Evolutionary conservation across 2,329 filamentous ascomycete species (phyloP), one percentile per base, ranked within the genome.

Genomic region (Diaporthe australafricana): DNA sequence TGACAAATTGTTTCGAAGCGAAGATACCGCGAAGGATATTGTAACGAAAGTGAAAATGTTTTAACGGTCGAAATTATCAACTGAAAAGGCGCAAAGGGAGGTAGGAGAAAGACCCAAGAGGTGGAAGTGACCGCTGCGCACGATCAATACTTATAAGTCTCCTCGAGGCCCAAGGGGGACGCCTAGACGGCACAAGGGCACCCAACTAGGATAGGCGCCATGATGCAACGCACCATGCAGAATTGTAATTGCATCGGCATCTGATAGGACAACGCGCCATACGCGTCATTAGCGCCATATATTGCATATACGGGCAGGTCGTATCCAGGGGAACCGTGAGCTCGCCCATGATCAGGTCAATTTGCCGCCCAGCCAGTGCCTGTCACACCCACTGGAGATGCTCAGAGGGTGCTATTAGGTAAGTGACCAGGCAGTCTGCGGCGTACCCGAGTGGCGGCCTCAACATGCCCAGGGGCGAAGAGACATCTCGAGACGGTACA

Each of bases 211-310:
- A 35, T 45, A 32, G 35, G 25, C 20, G 48, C 22, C 47, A 32
- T 55, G 50, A 55, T 69, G 55, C 52, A 52, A 57, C 25, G 38
- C 67, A 60, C 56, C 53, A 52, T 69, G 67, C 67, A 69, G 42
- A 50, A 60, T 52, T 42, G 65, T 50, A 50, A 65, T 65, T 60
- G 56, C 30, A 22, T 14, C 53, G 45, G 56, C 53, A 40, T n/a
- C 67, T 55, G 67, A 69, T 69, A 69, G 67, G 67, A n/a, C 30
- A 40, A 69, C 67, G 56, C 67, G 67, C 56, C 67, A 50, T 52
- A 69, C 67, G 67, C 66, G 66, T 56, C 45, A 68, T 55, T 68
- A 50, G 65, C 65, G 40, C 42, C 25, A 27, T 69, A 60, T 47
- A 60, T 57, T 69, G 66, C 52, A 60, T 60, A 50, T 57, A 50